Base-by-base conservation (phyloP, 2,329 filamentous ascomycete genomes). In the Pestalotiopsis sp. region DNA sequence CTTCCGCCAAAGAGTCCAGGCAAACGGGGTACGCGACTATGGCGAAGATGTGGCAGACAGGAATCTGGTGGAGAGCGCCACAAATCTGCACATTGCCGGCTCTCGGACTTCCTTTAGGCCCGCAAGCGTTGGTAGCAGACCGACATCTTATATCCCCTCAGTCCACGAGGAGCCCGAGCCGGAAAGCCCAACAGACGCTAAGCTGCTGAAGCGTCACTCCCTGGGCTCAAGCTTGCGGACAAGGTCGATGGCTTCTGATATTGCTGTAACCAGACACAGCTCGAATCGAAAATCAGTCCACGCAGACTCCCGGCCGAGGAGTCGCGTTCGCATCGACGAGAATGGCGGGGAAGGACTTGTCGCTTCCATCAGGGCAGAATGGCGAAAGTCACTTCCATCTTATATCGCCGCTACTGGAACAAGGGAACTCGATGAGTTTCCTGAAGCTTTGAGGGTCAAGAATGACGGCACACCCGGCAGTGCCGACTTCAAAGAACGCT, bases 31-130 rank as follows among this genome's bases (percentile, higher is more conserved):
- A 0, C 82, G 83, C 58, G 84, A 87, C 64, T 90, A 89, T 72
- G 89, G 86, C n/a, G 90, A 92, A 75, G 89, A 91, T 74, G 88
- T 91, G 1, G 89, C 88, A 1, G 88, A 90, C 71, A 83, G 90
- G 41, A 91, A 91, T 70, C 80, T 89, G 61, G 78, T 76, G 4
- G 75, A 80, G 27, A 84, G 81, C 59, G 73, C 74, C 1, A 70
- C 76, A 45, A 72, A 81, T 65, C 70, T 82, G 5, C 72, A 77
- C 7, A 81, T 80, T 2, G 67, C 74, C 12, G 78, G 77, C 12
- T 78, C 80, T 0, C 76, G 78, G 31, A 78, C 78, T 2, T 82
- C 81, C 38, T 82, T 84, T 70, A 73, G 79, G 11, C 71, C 69
- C 13, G 59, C 71, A 41, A 69, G 20, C 5, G 45, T 23, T 20